These are phyloP conservation scores for Vitis hybrid DNA, from an alignment of 177 flowering plant genomes.

Conservation along the genomic window DNA sequence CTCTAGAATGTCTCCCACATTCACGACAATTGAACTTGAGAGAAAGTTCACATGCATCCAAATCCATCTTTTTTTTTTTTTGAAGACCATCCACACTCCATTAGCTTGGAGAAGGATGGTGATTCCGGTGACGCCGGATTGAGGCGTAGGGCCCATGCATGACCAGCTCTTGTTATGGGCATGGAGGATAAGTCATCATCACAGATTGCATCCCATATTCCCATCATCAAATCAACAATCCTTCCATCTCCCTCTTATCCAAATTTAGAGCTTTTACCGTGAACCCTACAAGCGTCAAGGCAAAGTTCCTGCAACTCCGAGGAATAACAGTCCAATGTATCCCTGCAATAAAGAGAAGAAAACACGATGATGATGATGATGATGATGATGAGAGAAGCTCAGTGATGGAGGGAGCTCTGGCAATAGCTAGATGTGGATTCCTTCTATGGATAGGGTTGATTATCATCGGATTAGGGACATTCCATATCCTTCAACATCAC, in stretches of 20 bases:
- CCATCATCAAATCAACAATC: slow-evolving; percentile 32
- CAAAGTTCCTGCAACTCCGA: slow-evolving; percentile 23
- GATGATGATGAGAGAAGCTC: slow-evolving; percentile 19
- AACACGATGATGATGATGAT: too few species aligned
- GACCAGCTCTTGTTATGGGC: slow-evolving; percentile 41
- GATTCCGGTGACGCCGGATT: slow-evolving; percentile 38
- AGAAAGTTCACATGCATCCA: slow-evolving; percentile 44
- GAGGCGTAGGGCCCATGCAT: slow-evolving; percentile 35
- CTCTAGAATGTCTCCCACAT: slow-evolving; percentile 45
- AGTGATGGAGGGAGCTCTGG: slow-evolving; percentile 40
- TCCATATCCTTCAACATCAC: slow-evolving; percentile 38
- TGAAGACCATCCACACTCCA: slow-evolving; percentile 40
- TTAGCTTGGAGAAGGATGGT: slow-evolving; percentile 44
- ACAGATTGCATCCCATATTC: slow-evolving; percentile 34
- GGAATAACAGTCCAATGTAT: slow-evolving; percentile 29
- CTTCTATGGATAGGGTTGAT: slow-evolving; percentile 31
- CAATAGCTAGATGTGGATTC: slow-evolving; percentile 30
- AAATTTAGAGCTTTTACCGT: slow-evolving; percentile 26
- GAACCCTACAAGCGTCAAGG: slow-evolving; percentile 19
- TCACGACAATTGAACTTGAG: slow-evolving; percentile 35
- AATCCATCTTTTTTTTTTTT: slow-evolving; percentile 26
- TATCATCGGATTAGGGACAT: neutral
- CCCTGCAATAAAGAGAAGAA: slow-evolving; percentile 12
- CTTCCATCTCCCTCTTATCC: slow-evolving; percentile 19
- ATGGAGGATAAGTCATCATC: slow-evolving; percentile 51